Base-by-base conservation (phyloP, 2,329 filamentous ascomycete species). In the Botryosphaeria dothidea region DNA sequence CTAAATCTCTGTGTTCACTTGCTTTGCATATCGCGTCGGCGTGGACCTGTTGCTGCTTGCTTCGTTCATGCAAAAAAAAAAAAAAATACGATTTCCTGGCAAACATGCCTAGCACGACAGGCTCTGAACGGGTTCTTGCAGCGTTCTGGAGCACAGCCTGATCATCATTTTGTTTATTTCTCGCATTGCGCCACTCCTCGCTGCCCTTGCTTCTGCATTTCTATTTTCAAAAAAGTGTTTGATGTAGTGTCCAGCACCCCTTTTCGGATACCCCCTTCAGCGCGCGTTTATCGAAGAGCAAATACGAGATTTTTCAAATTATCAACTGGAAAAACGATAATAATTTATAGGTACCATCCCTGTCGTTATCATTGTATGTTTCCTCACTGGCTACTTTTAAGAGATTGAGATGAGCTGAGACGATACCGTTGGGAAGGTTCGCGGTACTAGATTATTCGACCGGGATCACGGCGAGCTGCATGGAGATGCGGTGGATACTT, bases 81-180 rank as follows among this genome's bases (percentile, higher is more conserved):
- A n/a, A n/a, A n/a, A n/a, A n/a, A n/a, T n/a, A 17, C 43, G 38
- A 60, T 46, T 60, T 60, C 56, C 56, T 34, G 38, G 27, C 27
- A n/a, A 21, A 23, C 23, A 34, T 4, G 27, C 11, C 23, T 46
- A 25, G 15, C 56, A 60, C 56, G 9, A 46, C 36, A 56, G 31
- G 21, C 31, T 25, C 21, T 41, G 36, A 4, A 17, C 41, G 38
- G 56, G 25, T 21, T 34, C 38, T 31, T 46, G 41, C 41, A 21
- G 56, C 34, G 15, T 60, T 60, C 56, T 60, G 56, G 56, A 60
- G 46, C 56, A 60, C 56, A 60, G 56, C 56, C 41, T 60, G 21
- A 46, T 34, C 43, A 34, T 23, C 43, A 34, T 23, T 25, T 60
- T 34, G 41, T 31, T 46, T 3, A 15, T 46, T 23, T 31, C 15